phyloP scores from a whole-genome alignment of 352 stramenopile species.

The Globisporangium splendens region DNA sequence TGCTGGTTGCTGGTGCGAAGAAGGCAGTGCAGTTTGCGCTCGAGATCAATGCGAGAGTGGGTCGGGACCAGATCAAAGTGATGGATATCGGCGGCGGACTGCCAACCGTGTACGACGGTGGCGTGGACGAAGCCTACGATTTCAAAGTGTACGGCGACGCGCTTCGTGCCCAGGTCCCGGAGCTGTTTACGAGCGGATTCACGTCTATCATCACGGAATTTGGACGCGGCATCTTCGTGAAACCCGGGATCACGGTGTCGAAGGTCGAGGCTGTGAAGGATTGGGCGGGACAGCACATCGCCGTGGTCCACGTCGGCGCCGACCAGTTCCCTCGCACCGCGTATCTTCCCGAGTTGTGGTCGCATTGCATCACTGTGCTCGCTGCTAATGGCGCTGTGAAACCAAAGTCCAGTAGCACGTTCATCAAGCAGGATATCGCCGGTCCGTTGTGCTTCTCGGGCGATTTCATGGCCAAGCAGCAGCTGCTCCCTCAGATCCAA shows the following conservation, averaged over 20 bases:
- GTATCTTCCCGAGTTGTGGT: slow-evolving; percentile 83
- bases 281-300: slow-evolving; percentile 73
- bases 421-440: slow-evolving; percentile 80
- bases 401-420: slow-evolving; percentile 17
- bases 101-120: slow-evolving; percentile 83
- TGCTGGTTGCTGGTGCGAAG: slow-evolving; percentile 78
- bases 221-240: slow-evolving; percentile 82
- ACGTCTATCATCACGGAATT: slow-evolving; percentile 91
- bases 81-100: slow-evolving; percentile 92
- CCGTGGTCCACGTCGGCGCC: slow-evolving; percentile 85
- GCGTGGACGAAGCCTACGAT: slow-evolving; percentile 56
- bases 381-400: slow-evolving; percentile 44
- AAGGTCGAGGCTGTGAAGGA: slow-evolving; percentile 89
- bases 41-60: slow-evolving; percentile 65
- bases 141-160: slow-evolving; percentile 80
- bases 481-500: slow-evolving; percentile 66
- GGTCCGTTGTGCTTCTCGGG: slow-evolving; percentile 92
- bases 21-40: slow-evolving; percentile 71
- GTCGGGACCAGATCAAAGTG: slow-evolving; percentile 58
- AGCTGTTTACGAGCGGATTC: slow-evolving; percentile 82
- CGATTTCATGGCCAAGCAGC: slow-evolving; percentile 84
- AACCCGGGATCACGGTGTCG: slow-evolving; percentile 82
- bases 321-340: slow-evolving; percentile 89
- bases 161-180: slow-evolving; percentile 62
- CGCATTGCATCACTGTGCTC: slow-evolving; percentile 82